Evolutionary conservation across 2,329 filamentous ascomycete species (phyloP), one percentile per base, ranked within the genome.

Genomic region (Cladosporium sp.): DNA sequence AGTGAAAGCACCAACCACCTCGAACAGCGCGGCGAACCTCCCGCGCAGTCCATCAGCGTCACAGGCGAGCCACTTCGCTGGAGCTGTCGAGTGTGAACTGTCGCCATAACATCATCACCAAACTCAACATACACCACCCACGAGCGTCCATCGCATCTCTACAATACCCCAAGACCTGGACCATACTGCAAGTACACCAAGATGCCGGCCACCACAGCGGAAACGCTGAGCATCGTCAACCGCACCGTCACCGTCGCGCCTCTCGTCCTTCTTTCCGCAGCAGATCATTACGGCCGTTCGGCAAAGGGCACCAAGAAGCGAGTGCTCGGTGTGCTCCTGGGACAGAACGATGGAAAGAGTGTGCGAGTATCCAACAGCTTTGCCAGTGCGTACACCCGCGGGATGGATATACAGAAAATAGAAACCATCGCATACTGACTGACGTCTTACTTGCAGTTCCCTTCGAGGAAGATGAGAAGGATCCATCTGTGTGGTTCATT

Each of bases 291-390:
- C 77, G 95, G 95, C 70, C 88, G 93, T 58, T 88, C 89, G 60
- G 88, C 87, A 63, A 96, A 93, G 72, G 91, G 89, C 68, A 89
- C 88, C 62, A 85, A 86, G 69, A 84, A 83, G 77, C 83, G 93
- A 67, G 93, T 97, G 32, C 92, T 99, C 30, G 93, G 93, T 65
- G 93, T 97, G 43, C 76, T 99, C 51, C 77, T 99, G 55, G 93
- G 93, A 41, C 90, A 96, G 74, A 97, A 97, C 63, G 89, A 96
- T 72, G 91, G 93, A 64, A 92, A 92, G 74, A 91, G 89, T 66
- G 93, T 96, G 68, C 84, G 93, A 59, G 93, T 97, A 64, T 97
- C 93, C 59, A 99, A 99, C 83, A 96, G 93, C 75, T 99, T 97
- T 72, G 93, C 93, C 67, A 91, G 92, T 96, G 70, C 45, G 82